Percentiles rank a stretch among this genome's conserved stretches.
Conservation (phyloP, 441 rosid species). For the Corymbia citriodora region DNA sequence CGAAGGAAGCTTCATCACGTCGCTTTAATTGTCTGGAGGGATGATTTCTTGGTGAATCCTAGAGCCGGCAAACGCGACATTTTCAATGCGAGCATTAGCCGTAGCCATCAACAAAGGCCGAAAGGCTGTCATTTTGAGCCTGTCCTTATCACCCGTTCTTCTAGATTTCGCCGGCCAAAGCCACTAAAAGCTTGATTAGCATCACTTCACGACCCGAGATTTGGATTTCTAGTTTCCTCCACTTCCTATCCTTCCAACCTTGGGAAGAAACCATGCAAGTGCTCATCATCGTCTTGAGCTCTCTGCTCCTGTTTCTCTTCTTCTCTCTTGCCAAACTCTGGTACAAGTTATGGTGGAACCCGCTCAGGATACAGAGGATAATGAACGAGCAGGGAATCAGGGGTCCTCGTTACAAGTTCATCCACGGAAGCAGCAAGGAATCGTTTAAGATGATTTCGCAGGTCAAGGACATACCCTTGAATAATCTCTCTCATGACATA, state of each 20-base stretch:
- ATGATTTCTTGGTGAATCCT: background rate
- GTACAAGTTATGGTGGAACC: constrained; percentile 32
- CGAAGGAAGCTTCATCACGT: background rate
- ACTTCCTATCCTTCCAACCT: background rate
- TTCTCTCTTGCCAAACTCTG: constrained; percentile 12
- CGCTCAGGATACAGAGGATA: constrained; percentile 10
- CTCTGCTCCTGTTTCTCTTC: constrained; percentile 1
- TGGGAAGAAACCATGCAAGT: background rate
- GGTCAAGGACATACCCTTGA: constrained; percentile 20
- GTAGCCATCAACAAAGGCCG: background rate
- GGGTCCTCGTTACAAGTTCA: constrained; percentile 32
- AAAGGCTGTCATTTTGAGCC: background rate
- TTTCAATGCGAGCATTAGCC: background rate
- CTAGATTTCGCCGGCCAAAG: background rate
- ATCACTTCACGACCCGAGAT: background rate
- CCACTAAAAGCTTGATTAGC: background rate
- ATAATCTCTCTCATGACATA: constrained; percentile 19
- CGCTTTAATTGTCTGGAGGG: background rate
- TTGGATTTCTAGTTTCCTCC: background rate
- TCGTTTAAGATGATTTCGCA: constrained; percentile 11
- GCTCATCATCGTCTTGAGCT: background rate
- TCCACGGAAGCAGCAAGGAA: constrained; percentile 30
- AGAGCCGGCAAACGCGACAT: background rate
- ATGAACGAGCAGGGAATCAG: constrained; percentile 28
- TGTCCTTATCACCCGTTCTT: background rate